A percentile compares a stretch with the other conserved stretches of the same genome.
Conservation (phyloP, 371 early-diverging fungal genomes). For the Phascolomyces articulosus region DNA sequence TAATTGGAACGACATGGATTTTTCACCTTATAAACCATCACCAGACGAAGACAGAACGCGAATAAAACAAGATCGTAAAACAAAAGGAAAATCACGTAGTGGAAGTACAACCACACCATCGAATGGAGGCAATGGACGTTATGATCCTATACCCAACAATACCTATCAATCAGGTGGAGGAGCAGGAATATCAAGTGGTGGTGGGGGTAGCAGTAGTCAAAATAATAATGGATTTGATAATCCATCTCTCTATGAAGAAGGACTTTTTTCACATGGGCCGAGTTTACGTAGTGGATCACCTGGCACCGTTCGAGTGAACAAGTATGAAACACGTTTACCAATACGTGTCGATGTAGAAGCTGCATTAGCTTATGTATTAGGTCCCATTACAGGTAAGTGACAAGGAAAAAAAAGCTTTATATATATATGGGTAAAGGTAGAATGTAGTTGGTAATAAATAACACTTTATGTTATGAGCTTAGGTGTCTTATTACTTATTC, state of each 20-base stretch:
- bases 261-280: slow-evolving; percentile 21
- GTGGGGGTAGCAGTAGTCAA: neutral
- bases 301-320: slow-evolving; percentile 71
- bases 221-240: slow-evolving; percentile 2
- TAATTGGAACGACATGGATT: slow-evolving; percentile 28
- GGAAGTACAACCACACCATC: slow-evolving; percentile 12
- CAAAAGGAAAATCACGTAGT: slow-evolving; percentile 17
- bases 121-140: neutral
- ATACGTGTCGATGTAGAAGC: slow-evolving; percentile 85
- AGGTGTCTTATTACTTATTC: slow-evolving; percentile 74
- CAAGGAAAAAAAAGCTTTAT: neutral
- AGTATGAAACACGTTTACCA: slow-evolving; percentile 77
- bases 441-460: too few species aligned
- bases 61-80: slow-evolving; percentile 19
- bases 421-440: too few species aligned
- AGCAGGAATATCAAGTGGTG: slow-evolving; percentile 2
- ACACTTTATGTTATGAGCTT: slow-evolving; percentile 3
- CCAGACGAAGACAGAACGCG: slow-evolving; percentile 52
- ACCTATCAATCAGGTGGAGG: slow-evolving; percentile 28
- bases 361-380: slow-evolving; percentile 70
- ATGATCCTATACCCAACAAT: slow-evolving; percentile 6
- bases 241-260: slow-evolving; percentile 40
- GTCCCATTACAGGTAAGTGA: slow-evolving; percentile 68
- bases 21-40: slow-evolving; percentile 56
- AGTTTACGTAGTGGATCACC: slow-evolving; percentile 15